phyloP scores from a whole-genome alignment of 2,329 filamentous ascomycete genomes.

The Alternaria sp. region DNA sequence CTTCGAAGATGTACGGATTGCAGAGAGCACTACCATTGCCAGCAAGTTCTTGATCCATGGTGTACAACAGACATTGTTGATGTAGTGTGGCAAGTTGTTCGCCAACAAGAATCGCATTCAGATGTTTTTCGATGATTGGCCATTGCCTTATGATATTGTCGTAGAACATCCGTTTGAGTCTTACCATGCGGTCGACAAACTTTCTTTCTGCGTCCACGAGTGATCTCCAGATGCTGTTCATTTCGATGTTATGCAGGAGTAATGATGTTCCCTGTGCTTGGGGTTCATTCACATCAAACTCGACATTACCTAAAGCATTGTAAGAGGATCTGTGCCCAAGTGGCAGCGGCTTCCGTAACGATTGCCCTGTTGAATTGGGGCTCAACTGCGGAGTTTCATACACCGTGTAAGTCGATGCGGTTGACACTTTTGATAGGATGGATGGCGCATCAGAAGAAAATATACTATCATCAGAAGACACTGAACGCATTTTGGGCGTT shows the following conservation, averaged over 20 bases:
- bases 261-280: conserved; percentile 1
- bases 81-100: conserved; percentile 31
- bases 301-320: conserved; percentile 12
- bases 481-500: conserved; percentile 14
- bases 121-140: conserved; percentile 37
- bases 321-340: conserved; percentile 22
- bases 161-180: conserved; percentile 39
- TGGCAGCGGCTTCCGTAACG: conserved; percentile 23
- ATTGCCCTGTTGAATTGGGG: conserved; percentile 6
- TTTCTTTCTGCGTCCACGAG: conserved; percentile 34
- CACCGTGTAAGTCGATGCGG: conserved; percentile 28
- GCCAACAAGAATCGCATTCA: conserved; percentile 31
- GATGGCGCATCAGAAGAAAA: conserved; percentile 16
- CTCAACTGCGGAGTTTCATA: conserved; percentile 13
- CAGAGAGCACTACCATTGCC: conserved; percentile 23
- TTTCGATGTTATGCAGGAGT: conserved; percentile 24
- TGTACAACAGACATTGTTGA: conserved; percentile 29
- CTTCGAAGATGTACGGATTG: conserved; percentile 33
- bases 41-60: conserved; percentile 29
- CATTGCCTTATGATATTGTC: conserved; percentile 37
- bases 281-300: neutral
- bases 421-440: conserved; percentile 24
- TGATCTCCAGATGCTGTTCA: conserved; percentile 34
- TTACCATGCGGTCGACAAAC: conserved; percentile 37
- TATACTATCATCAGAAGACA: conserved; percentile 21